A percentile compares a stretch with the other conserved stretches of the same genome.
Conservation (phyloP, 768 basidiomycete species). For the Paxillus rubicundulus region DNA sequence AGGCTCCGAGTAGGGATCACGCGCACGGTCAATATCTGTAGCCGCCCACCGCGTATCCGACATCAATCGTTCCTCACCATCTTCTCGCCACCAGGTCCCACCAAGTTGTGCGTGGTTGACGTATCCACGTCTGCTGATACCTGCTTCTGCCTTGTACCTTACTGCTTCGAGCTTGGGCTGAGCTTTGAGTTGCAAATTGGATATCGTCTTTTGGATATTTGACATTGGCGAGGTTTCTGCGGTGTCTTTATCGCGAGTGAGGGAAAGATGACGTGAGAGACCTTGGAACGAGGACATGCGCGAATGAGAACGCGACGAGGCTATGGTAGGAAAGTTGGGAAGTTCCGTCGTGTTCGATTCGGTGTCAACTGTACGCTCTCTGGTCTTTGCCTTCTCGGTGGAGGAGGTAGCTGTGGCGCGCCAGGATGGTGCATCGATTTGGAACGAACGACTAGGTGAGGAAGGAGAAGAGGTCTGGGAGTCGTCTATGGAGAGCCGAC, state of each 20-base stretch:
- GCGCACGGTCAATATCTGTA: slow-evolving; percentile 21
- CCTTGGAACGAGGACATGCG: slow-evolving; percentile 22
- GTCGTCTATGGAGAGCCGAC: slow-evolving; percentile 35
- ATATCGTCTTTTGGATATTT: slow-evolving; percentile 45
- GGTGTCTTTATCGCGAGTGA: slow-evolving; percentile 26
- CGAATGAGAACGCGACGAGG: slow-evolving; percentile 12
- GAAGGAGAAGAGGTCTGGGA: slow-evolving; percentile 23
- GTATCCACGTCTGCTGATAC: slow-evolving; percentile 58
- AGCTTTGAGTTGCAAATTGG: slow-evolving; percentile 35
- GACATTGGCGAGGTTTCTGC: slow-evolving; percentile 34
- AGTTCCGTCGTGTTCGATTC: slow-evolving; percentile 13
- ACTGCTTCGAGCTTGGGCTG: slow-evolving; percentile 61
- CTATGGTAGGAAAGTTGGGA: slow-evolving; percentile 6
- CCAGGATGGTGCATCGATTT: slow-evolving; percentile 53
- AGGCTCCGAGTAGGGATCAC: slow-evolving; percentile 18
- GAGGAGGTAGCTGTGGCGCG: slow-evolving; percentile 44
- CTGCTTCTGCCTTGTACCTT: slow-evolving; percentile 69
- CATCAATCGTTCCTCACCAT: slow-evolving; percentile 40
- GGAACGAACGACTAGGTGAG: slow-evolving; percentile 46
- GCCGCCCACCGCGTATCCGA: slow-evolving; percentile 33
- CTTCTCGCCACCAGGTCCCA: slow-evolving; percentile 28
- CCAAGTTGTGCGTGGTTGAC: slow-evolving; percentile 37
- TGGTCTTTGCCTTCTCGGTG: slow-evolving; percentile 51
- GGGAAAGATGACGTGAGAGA: slow-evolving; percentile 40
- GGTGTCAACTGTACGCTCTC: slow-evolving; percentile 59